Percentiles rank a stretch among this genome's conserved stretches.
These are phyloP conservation scores for Penicillium sp. DNA, from an alignment of 2,329 filamentous ascomycete genomes.

Conservation along the genomic window DNA sequence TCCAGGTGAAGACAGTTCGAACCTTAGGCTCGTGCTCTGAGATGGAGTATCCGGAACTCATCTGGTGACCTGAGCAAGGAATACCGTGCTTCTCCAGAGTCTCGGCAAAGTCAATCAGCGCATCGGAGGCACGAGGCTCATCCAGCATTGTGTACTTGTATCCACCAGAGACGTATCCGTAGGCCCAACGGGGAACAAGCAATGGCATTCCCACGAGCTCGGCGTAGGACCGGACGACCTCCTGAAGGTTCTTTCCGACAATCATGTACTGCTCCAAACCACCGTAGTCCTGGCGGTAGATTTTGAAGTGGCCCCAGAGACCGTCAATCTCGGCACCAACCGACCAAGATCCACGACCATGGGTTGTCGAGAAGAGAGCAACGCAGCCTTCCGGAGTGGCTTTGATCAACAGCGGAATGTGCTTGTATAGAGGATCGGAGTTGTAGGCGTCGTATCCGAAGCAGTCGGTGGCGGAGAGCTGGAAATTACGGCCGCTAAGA, in stretches of 20 bases:
- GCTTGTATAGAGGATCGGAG: constrained; percentile 73
- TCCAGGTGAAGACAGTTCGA: constrained; percentile 72
- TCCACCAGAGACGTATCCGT: constrained; percentile 71
- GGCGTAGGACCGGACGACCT: constrained; percentile 66
- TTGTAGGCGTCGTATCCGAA: constrained; percentile 72
- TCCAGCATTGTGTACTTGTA: constrained; percentile 62
- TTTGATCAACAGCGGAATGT: constrained; percentile 71
- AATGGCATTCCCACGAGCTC: constrained; percentile 67
- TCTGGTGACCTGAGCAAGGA: constrained; percentile 69
- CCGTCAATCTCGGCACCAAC: constrained; percentile 73
- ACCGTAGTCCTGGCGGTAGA: constrained; percentile 70
- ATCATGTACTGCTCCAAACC: constrained; percentile 72
- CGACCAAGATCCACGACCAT: constrained; percentile 64
- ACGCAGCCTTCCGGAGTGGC: constrained; percentile 64
- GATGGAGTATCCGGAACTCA: constrained; percentile 72
- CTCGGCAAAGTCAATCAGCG: constrained; percentile 60
- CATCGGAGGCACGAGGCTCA: constrained; percentile 56
- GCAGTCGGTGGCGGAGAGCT: constrained; percentile 67
- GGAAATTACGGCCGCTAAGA: constrained; percentile 65
- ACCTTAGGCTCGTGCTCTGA: constrained; percentile 67
- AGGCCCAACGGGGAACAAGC: constrained; percentile 69
- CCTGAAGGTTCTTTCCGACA: constrained; percentile 64
- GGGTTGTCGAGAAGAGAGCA: constrained; percentile 67
- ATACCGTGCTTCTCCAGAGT: constrained; percentile 66
- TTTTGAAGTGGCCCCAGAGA: constrained; percentile 73